phyloP scores from a whole-genome alignment of 495 filamentous ascomycete genomes.

The Thozetella sp. region DNA sequence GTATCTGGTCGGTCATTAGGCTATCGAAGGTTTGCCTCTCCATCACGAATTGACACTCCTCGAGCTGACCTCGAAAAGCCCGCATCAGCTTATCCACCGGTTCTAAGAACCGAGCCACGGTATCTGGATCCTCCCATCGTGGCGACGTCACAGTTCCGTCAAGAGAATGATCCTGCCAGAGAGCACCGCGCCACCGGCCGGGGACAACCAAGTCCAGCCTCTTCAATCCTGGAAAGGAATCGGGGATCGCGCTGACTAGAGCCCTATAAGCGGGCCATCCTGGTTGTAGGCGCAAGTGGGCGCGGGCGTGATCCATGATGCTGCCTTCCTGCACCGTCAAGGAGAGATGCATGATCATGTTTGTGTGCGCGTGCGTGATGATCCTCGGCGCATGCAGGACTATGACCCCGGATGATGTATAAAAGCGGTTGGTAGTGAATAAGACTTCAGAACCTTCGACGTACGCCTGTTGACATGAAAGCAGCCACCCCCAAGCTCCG shows the following conservation, averaged over 20 bases:
- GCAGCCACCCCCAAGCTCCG: slow-evolving; percentile 7
- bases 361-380: background rate
- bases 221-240: slow-evolving; percentile 9
- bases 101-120: background rate
- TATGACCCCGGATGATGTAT: slow-evolving; percentile 7
- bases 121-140: background rate
- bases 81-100: background rate
- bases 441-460: slow-evolving; percentile 19
- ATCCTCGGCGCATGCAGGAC: slow-evolving; percentile 6
- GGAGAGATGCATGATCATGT: slow-evolving; percentile 1
- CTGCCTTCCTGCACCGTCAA: slow-evolving; percentile 2
- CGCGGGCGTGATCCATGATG: slow-evolving; percentile 9
- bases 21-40: background rate
- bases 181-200: background rate
- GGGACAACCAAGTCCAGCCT: slow-evolving; percentile 4
- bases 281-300: slow-evolving; percentile 7
- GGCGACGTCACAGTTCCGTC: background rate
- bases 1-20: too few relatives aligned
- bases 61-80: background rate
- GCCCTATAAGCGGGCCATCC: slow-evolving; percentile 11
- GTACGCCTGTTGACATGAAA: slow-evolving; percentile 11
- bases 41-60: background rate
- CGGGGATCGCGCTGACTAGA: slow-evolving; percentile 6
- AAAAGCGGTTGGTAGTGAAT: slow-evolving; percentile 19
- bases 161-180: background rate